phyloP scores from a whole-genome alignment of 768 basidiomycete genomes.

The Collybiopsis confluens region DNA sequence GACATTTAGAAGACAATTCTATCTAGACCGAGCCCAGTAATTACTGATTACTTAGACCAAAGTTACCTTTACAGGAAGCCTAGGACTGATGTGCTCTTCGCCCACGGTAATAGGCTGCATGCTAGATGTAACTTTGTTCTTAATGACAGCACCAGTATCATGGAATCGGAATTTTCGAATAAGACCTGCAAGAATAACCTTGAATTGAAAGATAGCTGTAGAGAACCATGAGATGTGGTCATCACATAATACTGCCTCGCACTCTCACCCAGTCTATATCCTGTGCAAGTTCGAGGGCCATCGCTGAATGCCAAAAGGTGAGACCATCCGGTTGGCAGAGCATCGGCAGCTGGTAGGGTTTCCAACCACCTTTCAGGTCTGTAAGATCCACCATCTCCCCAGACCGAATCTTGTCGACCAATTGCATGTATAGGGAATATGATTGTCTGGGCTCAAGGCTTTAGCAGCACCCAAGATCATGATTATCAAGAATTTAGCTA shows the following conservation, averaged over 20 bases:
- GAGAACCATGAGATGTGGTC: not conserved
- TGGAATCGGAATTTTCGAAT: slow-evolving; percentile 31
- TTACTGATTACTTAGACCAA: slow-evolving; percentile 9
- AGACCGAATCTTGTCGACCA: not conserved
- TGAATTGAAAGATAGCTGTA: slow-evolving; percentile 33
- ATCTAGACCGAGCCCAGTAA: not conserved
- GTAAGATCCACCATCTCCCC: not conserved
- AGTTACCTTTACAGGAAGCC: slow-evolving; percentile 18
- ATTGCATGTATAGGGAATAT: not conserved
- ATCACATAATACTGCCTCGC: not conserved
- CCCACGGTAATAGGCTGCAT: slow-evolving; percentile 31
- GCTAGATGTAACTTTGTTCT: slow-evolving; percentile 27
- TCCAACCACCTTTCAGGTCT: not conserved
- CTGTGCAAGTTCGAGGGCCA: slow-evolving; percentile 37
- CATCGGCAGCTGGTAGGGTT: not conserved
- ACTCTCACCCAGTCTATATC: slow-evolving; percentile 30
- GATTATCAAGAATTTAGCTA: too few species aligned
- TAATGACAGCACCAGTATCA: slow-evolving; percentile 28
- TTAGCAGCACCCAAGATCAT: too few species aligned
- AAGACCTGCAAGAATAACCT: slow-evolving; percentile 33
- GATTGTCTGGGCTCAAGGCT: too few species aligned
- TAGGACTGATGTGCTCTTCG: slow-evolving; percentile 15
- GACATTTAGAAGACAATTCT: too few species aligned
- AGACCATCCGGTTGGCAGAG: slow-evolving; percentile 26
- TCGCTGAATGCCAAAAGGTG: slow-evolving; percentile 35